Percentiles rank a stretch among this genome's conserved stretches.
phyloP scores from a whole-genome alignment of 345 rosid species.

The Populus nigra region DNA sequence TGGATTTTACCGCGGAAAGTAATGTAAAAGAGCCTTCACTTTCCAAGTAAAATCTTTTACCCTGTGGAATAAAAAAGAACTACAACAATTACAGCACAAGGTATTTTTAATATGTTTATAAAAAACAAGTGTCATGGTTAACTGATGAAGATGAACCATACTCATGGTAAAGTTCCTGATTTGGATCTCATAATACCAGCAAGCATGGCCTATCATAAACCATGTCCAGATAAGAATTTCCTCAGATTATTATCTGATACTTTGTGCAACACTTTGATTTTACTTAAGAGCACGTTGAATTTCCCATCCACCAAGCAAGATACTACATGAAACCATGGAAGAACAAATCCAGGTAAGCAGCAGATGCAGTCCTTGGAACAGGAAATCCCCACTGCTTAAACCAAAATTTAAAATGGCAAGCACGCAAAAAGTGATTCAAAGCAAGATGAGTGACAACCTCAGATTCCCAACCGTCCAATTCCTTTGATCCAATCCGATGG shows the following conservation, averaged over 20 bases:
- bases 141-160: background rate
- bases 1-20: background rate
- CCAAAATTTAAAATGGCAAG: background rate
- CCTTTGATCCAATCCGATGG: background rate
- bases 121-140: no score
- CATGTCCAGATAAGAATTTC: background rate
- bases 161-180: background rate
- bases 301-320: background rate
- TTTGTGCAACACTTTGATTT: background rate
- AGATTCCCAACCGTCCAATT: background rate
- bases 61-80: no score
- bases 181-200: background rate
- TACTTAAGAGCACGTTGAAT: background rate
- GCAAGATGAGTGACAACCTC: background rate
- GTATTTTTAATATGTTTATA: no score
- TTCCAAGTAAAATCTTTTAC: background rate
- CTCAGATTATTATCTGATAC: background rate
- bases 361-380: no score
- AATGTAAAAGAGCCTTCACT: background rate
- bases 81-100: background rate
- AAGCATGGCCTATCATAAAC: background rate
- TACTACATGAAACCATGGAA: background rate
- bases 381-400: background rate
- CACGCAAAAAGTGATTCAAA: background rate
- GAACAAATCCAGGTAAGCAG: no score